Conservation (phyloP, 345 rosid genomes). For the Turnera subulata region DNA sequence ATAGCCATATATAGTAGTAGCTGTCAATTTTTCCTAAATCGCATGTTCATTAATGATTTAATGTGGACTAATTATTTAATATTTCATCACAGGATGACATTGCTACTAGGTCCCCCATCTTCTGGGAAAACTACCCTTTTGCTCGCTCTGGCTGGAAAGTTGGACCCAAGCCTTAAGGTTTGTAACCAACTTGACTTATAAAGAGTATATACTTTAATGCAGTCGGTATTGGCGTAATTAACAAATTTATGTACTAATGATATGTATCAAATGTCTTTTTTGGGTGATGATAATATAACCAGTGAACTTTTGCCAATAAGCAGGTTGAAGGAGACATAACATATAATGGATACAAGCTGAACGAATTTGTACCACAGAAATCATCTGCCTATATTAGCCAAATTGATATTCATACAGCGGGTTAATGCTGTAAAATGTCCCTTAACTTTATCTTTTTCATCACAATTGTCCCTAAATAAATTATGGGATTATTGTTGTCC, state of each 20-base stretch:
- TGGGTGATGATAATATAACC: too few species aligned
- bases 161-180: constrained; percentile 37
- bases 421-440: too few species aligned
- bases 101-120: constrained; percentile 63
- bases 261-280: too few species aligned
- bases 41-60: too few species aligned
- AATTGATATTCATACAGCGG: constrained; percentile 54
- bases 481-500: too few species aligned
- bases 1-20: too few species aligned
- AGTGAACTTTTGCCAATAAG: not conserved
- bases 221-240: too few species aligned
- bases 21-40: not conserved
- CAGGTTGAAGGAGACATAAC: constrained; percentile 45
- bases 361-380: constrained; percentile 55
- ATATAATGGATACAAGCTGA: constrained; percentile 45
- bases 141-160: constrained; percentile 43
- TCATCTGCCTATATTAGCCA: constrained; percentile 61
- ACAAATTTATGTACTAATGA: too few species aligned
- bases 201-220: too few species aligned
- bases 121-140: constrained; percentile 59
- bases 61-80: too few species aligned
- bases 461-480: too few species aligned
- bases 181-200: not conserved
- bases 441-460: too few species aligned
- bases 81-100: constrained; percentile 40